Conservation (phyloP, 1,284 basidiomycete species). For the Inonotus hispidus region DNA sequence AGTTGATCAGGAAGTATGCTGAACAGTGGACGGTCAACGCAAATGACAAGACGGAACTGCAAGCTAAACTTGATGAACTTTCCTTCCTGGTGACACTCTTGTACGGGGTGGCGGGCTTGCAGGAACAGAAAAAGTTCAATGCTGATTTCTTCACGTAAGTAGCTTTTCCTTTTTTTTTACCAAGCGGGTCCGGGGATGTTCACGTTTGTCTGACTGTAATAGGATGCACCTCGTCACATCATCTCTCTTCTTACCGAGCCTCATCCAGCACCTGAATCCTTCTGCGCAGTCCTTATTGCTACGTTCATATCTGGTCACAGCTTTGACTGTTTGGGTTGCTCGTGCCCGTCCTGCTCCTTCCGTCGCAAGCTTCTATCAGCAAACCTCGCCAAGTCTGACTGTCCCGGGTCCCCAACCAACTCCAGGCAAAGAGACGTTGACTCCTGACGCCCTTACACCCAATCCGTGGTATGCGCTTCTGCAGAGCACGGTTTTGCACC, state of each 20-base stretch:
- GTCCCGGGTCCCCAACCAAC: slow-evolving; percentile 31
- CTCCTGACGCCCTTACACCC: slow-evolving; percentile 30
- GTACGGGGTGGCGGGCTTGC: slow-evolving; percentile 39
- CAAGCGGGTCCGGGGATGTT: too few relatives aligned
- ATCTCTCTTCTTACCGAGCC: slow-evolving; percentile 35
- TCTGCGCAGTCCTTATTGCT: slow-evolving; percentile 32
- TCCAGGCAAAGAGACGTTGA: slow-evolving; percentile 31
- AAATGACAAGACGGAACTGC: slow-evolving; percentile 27
- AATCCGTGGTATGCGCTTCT: slow-evolving; percentile 55
- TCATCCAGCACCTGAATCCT: slow-evolving; percentile 27
- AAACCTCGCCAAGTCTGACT: slow-evolving; percentile 22
- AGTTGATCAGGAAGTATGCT: slow-evolving; percentile 38
- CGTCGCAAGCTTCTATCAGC: slow-evolving; percentile 33
- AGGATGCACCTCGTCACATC: slow-evolving; percentile 46
- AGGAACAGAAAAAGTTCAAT: slow-evolving; percentile 20
- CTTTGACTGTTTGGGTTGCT: slow-evolving; percentile 33
- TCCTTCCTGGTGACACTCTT: slow-evolving; percentile 36
- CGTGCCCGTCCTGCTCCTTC: slow-evolving; percentile 34
- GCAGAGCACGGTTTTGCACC: slow-evolving; percentile 43
- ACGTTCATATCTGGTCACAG: slow-evolving; percentile 34
- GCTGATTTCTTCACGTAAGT: slow-evolving; percentile 23
- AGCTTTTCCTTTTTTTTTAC: too few relatives aligned
- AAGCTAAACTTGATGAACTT: slow-evolving; percentile 35
- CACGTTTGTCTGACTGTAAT: neutral
- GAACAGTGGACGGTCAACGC: slow-evolving; percentile 39